Percentiles rank a stretch among this genome's conserved stretches.
These are phyloP conservation scores for Eucalyptus regnans DNA, from an alignment of 345 rosid species.

Conservation along the genomic window DNA sequence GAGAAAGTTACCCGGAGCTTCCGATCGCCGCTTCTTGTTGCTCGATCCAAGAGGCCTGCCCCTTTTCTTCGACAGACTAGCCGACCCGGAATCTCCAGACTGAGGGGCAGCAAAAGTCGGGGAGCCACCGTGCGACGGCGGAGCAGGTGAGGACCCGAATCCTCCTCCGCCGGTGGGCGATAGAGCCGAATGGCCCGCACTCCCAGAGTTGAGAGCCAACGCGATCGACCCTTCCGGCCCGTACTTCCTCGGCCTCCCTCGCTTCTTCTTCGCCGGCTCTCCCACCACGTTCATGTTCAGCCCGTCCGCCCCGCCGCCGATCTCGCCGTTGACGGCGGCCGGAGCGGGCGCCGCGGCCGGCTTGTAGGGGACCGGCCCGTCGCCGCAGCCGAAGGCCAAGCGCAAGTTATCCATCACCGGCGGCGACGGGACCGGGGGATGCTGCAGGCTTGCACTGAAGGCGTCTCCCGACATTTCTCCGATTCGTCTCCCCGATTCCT, in stretches of 20 bases:
- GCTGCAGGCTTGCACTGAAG: slow-evolving; percentile 4
- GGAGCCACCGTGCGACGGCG: not conserved
- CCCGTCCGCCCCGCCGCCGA: slow-evolving; percentile 1
- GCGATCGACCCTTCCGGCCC: slow-evolving; percentile 52
- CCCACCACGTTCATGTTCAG: slow-evolving; percentile 18
- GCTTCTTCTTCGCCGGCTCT: slow-evolving; percentile 38
- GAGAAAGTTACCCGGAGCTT: slow-evolving; percentile 40
- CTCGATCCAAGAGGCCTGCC: slow-evolving; percentile 90
- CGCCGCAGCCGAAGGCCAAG: not conserved
- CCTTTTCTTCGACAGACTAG: slow-evolving; percentile 47
- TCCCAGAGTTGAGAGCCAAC: slow-evolving; percentile 9
- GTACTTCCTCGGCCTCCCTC: slow-evolving; percentile 70
- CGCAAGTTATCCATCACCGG: slow-evolving; percentile 7
- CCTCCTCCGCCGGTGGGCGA: not conserved
- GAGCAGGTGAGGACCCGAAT: not conserved
- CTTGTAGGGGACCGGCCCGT: slow-evolving; percentile 6
- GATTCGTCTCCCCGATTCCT: not conserved
- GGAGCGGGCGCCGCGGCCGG: not conserved
- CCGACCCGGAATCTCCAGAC: slow-evolving; percentile 13
- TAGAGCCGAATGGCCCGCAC: not conserved
- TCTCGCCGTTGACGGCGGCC: slow-evolving; percentile 1
- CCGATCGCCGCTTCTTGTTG: slow-evolving; percentile 36
- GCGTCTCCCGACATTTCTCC: slow-evolving; percentile 2
- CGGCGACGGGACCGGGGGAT: not conserved
- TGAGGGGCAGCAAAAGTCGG: slow-evolving; percentile 1